A percentile compares a stretch with the other conserved stretches of the same genome.
Evolutionary conservation across 805 yeast genomes (phyloP).

Genomic region (Yarrowia yakushimensis): DNA sequence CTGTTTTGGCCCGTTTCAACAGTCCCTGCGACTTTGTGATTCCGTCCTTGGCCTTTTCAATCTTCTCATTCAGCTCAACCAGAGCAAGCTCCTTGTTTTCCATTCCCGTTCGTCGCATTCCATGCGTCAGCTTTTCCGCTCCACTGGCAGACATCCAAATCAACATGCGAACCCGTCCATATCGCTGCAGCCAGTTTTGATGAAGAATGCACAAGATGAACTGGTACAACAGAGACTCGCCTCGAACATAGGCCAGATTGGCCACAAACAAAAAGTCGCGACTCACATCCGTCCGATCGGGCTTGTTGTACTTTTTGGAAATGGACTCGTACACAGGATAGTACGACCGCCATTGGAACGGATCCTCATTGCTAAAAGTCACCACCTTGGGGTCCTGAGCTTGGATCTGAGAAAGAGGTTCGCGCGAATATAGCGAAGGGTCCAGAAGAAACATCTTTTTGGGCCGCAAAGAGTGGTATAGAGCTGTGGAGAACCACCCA

Average conservation of each 20-base stretch:
- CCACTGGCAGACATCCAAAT: neutral
- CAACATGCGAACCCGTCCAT: constrained; percentile 19
- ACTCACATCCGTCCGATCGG: neutral
- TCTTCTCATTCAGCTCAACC: neutral
- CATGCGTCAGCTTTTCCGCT: constrained; percentile 14
- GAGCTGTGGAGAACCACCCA: neutral
- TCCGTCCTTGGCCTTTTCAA: neutral
- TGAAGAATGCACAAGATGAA: neutral
- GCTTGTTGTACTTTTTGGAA: neutral
- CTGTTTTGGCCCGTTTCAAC: neutral
- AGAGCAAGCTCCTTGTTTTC: neutral
- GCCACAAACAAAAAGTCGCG: constrained; percentile 14
- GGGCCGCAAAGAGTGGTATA: neutral
- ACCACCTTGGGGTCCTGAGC: neutral
- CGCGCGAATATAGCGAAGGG: neutral
- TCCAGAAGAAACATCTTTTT: neutral
- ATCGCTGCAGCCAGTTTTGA: constrained; percentile 19
- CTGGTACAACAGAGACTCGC: constrained; percentile 1
- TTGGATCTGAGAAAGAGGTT: neutral
- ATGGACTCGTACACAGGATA: neutral
- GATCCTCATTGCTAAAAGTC: neutral
- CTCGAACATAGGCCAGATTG: neutral
- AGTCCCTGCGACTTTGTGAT: neutral
- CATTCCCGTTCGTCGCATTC: neutral
- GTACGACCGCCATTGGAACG: constrained; percentile 7